A percentile compares a stretch with the other conserved stretches of the same genome.
phyloP scores from a whole-genome alignment of 129 eudicot species.

The carrot (Daucus carota) region DH1_v3.0 NC_030385.2:43751001-43751500 shows the following conservation, averaged over 20 bases:
- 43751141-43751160: neutral
- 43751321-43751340: slow-evolving; percentile 98
- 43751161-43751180: neutral
- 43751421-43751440: slow-evolving; percentile 86
- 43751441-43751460: slow-evolving; percentile 96
- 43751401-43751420: slow-evolving; percentile 93
- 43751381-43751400: slow-evolving; percentile 73
- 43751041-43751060: slow-evolving; percentile 32
- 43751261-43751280: slow-evolving; percentile 58
- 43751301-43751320: slow-evolving; percentile 95
- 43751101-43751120: neutral
- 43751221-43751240: slow-evolving; percentile 37
- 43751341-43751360: slow-evolving; percentile 87
- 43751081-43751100: neutral
- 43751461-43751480: slow-evolving; percentile 97
- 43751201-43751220: neutral
- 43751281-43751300: slow-evolving; percentile 71
- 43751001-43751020: slow-evolving; percentile 58
- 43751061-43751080: slow-evolving; percentile 42
- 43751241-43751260: slow-evolving; percentile 67
- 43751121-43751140: neutral
- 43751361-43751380: slow-evolving; percentile 83
- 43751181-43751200: neutral
- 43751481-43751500: slow-evolving; percentile 84
- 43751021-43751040: slow-evolving; percentile 69